Percentiles rank a stretch among this genome's conserved stretches.
phyloP scores from a whole-genome alignment of 2,329 filamentous ascomycete genomes.

The Coniochaeta sp. region DNA sequence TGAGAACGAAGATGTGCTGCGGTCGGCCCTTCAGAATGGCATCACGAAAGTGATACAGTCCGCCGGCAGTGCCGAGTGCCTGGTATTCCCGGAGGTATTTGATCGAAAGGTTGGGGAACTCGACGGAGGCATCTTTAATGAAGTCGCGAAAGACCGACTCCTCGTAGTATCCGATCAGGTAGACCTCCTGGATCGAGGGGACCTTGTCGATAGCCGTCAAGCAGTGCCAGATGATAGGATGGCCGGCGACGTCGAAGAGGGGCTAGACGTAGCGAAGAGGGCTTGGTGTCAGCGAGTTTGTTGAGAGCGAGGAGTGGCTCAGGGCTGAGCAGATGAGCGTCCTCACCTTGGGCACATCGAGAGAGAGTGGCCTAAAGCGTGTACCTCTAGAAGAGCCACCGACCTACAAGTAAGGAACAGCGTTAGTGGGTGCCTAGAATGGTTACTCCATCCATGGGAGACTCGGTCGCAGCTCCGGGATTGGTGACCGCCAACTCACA shows the following conservation, averaged over 20 bases:
- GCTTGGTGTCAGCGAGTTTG: neutral
- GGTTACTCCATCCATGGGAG: conserved; percentile 3
- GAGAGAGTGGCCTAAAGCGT: conserved; percentile 86
- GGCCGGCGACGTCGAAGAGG: conserved; percentile 95
- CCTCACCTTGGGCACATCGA: conserved; percentile 87
- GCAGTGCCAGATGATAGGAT: conserved; percentile 98
- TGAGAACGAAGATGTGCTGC: conserved; percentile 93
- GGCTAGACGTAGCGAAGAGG: conserved; percentile 46
- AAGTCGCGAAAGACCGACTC: conserved; percentile 96
- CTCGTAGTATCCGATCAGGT: conserved; percentile 98
- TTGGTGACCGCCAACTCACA: conserved; percentile 42
- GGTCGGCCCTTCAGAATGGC: conserved; percentile 93
- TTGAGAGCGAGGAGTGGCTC: neutral
- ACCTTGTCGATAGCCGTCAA: conserved; percentile 87
- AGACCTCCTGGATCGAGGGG: conserved; percentile 86
- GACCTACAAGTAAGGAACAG: conserved; percentile 50
- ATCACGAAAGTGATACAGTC: conserved; percentile 98
- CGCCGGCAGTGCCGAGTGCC: conserved; percentile 89
- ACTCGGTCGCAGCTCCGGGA: neutral
- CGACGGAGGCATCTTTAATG: conserved; percentile 81
- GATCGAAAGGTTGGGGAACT: conserved; percentile 83
- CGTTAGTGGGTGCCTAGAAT: neutral
- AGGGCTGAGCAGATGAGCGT: neutral
- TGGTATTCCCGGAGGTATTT: conserved; percentile 98
- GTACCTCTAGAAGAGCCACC: conserved; percentile 94